Evolutionary conservation across 768 basidiomycete genomes (phyloP), one percentile per base, ranked within the genome.

Genomic region (Naganishia vaughanmartiniae): DNA sequence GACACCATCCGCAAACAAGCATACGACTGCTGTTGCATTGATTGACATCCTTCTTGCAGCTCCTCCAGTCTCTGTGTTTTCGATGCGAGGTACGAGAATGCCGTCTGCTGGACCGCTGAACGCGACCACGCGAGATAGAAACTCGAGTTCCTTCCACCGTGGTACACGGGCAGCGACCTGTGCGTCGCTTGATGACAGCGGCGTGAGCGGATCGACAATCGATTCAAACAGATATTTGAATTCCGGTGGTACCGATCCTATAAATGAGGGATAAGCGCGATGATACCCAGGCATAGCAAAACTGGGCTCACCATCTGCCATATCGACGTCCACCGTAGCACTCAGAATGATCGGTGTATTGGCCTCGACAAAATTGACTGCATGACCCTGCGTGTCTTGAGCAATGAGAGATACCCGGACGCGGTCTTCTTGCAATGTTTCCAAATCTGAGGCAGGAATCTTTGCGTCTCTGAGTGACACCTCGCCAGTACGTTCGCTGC

Each of bases 1-100:
- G 10, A 45, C 39, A n/a, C 60, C 60, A 26, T 63, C 60, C 2
- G 60, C 60, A 26, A 63, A 63, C 60, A 63, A 21, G 39, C 60
- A 63, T 21, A 63, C 60, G 24, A 30, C 60, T 2, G 60, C 39
- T 0, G 24, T 63, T 21, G 60, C 60, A 26, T 24, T 45, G 4
- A 51, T 7, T n/a, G 19, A n/a, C 4, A 12, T 26, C n/a, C n/a
- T 51, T 4, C 12, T 26, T 51, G 45, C 7, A n/a, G 21, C 14
- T 12, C 30, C 60, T 42, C 1, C 34, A 1, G 36, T 45, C 60
- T 26, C 24, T n/a, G 21, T 26, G 36, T 63, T 10, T 9, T 36
- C 42, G 15, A 11, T 11, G 34, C 14, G 4, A 12, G 60, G 36
- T 2, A 63, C 36, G 36, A 63, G 36, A 26, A 63, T 36, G 15